Conservation (phyloP, 805 yeast genomes). For the Candida patagonica region DNA sequence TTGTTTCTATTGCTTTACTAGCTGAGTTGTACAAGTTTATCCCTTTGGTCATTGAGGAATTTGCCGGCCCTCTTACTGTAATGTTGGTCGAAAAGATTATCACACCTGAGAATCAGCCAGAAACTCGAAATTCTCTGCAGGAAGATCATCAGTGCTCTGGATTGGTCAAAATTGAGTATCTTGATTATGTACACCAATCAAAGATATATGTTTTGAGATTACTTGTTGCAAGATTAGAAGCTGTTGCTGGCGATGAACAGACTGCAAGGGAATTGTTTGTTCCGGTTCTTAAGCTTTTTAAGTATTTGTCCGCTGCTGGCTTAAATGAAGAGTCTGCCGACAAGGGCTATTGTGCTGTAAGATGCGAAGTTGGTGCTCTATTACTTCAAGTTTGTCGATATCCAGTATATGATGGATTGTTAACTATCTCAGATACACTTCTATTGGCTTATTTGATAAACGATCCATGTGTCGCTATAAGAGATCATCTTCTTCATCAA, state of each 20-base stretch:
- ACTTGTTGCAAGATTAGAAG: conserved; percentile 49
- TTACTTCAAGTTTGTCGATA: conserved; percentile 55
- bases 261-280: conserved; percentile 34
- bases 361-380: conserved; percentile 52
- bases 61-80: conserved; percentile 50
- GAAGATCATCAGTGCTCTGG: conserved; percentile 20
- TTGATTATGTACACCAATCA: conserved; percentile 35
- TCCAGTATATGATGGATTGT: conserved; percentile 41
- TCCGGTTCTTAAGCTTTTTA: conserved; percentile 58
- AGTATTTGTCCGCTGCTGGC: conserved; percentile 55
- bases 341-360: conserved; percentile 1
- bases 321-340: conserved; percentile 88
- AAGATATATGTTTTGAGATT: conserved; percentile 47
- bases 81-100: conserved; percentile 54
- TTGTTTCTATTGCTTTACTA: conserved; percentile 49
- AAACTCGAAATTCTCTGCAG: conserved; percentile 19
- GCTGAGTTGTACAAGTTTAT: conserved; percentile 47
- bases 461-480: conserved; percentile 53
- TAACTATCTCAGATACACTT: conserved; percentile 44
- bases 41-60: conserved; percentile 41
- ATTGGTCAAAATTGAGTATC: conserved; percentile 41
- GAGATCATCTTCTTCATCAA: conserved; percentile 40
- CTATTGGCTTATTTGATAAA: conserved; percentile 51
- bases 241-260: conserved; percentile 29
- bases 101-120: conserved; percentile 46